A percentile compares a stretch with the other conserved stretches of the same genome.
phyloP scores from a whole-genome alignment of 805 yeast genomes.

The Hanseniaspora occidentalis region DNA sequence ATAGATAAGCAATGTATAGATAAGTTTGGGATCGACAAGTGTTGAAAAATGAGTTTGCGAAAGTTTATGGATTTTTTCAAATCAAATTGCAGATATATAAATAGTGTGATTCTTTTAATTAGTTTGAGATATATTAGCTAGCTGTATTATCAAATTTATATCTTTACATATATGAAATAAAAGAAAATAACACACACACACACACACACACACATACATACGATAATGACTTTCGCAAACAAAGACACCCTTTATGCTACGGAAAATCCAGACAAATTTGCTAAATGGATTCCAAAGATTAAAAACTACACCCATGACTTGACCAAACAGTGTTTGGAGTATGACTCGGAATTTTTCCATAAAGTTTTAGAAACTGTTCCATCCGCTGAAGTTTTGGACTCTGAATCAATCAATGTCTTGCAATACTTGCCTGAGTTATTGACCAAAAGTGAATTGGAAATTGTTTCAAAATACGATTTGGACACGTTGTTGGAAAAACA shows the following conservation, averaged over 20 bases:
- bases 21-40: too few species aligned
- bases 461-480: conserved; percentile 31
- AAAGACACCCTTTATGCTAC: conserved; percentile 5
- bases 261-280: conserved; percentile 7
- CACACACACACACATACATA: background rate
- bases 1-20: too few species aligned
- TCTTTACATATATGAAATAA: background rate
- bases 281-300: conserved; percentile 11
- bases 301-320: conserved; percentile 14
- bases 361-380: conserved; percentile 13
- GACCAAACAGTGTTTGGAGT: conserved; percentile 12
- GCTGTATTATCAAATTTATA: background rate
- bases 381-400: conserved; percentile 12
- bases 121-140: background rate
- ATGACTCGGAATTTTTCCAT: conserved; percentile 13
- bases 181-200: background rate
- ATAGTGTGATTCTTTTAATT: too few species aligned
- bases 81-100: too few species aligned
- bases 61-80: too few species aligned
- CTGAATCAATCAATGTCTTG: conserved; percentile 15
- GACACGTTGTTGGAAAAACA: conserved; percentile 30
- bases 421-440: conserved; percentile 11
- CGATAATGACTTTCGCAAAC: background rate
- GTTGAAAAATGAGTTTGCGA: too few species aligned
- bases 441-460: conserved; percentile 27